Percentiles rank a stretch among this genome's conserved stretches.
Conservation (phyloP, 805 yeast genomes). For the Candida loeiensis region DNA sequence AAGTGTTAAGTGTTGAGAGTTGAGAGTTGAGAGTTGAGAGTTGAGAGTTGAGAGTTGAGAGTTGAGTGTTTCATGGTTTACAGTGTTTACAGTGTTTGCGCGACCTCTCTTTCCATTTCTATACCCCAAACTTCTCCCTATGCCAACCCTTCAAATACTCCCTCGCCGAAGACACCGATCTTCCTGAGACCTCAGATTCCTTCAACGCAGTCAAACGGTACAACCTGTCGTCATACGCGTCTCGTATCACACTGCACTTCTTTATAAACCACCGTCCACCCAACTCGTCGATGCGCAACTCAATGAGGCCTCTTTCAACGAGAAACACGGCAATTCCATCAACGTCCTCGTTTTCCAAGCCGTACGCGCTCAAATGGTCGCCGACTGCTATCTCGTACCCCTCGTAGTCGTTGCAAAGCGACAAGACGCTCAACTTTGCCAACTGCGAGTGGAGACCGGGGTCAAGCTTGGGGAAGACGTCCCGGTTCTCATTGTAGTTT, state of each 20-base stretch:
- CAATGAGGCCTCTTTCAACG: constrained; percentile 22
- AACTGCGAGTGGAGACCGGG: constrained; percentile 19
- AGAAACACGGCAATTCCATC: constrained; percentile 21
- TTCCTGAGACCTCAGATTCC: constrained; percentile 21
- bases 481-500: constrained; percentile 1
- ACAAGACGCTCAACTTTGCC: constrained; percentile 25
- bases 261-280: constrained; percentile 15
- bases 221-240: constrained; percentile 26
- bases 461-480: constrained; percentile 12
- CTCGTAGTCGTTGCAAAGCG: constrained; percentile 22
- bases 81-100: too few species aligned
- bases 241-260: constrained; percentile 23
- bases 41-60: too few species aligned
- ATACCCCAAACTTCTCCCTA: neutral
- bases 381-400: constrained; percentile 17
- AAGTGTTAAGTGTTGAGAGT: too few species aligned
- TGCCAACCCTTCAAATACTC: constrained; percentile 23
- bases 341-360: constrained; percentile 16
- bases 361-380: constrained; percentile 12
- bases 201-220: constrained; percentile 22
- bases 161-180: constrained; percentile 18
- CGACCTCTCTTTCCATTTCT: neutral
- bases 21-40: too few species aligned
- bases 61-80: too few species aligned
- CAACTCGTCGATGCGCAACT: constrained; percentile 28